Evolutionary conservation across 176 grass and related monocot genomes (phyloP), one percentile per base, ranked within the genome.

Genomic region (Avena sativa): DNA sequence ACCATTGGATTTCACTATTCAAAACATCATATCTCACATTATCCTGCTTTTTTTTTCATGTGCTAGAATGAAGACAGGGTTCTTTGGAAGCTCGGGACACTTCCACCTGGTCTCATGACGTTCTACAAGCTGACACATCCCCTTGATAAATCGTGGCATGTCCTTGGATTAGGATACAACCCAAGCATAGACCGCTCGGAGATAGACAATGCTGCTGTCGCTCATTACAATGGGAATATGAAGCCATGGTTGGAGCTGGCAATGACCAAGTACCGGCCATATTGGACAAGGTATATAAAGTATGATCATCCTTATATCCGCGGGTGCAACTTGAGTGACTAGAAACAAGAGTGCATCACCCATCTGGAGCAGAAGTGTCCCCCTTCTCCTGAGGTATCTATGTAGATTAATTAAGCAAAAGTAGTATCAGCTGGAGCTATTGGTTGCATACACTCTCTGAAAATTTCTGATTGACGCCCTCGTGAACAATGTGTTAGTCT

Each of bases 121-220:
- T 99, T 99, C 85, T 99, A 97, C 94, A 99, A 97, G 83, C 74
- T 99, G 87, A 99, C 92, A 1, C 92, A 99, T n/a, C 94, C 97
- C 9, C 85, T 99, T n/a, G 97, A 96, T 34, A 99, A 99, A 81
- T 99, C 97, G 19, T 99, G 97, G 94, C 97, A 99, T 87, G 89
- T 99, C 64, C 89, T 99, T 65, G 94, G 97, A 75, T 89, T 99
- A 81, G 97, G 97, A 79, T 99, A 99, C 79, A 97, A 99, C 62
- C 94, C 97, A 57, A 96, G 94, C 86, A 94, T 97, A 59, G 97
- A 99, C 77, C 90, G 87, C 34, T 96, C 87, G 43, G 97, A 99
- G 60, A 94, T 99, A 85, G 94, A 99, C 14, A 94, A 88, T 68
- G 92, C 97, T 71, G 97, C 97, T 16, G 97, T 99, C 6, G 74